Conservation (phyloP, 2,329 filamentous ascomycete species). For the Zasmidium angulare region DNA sequence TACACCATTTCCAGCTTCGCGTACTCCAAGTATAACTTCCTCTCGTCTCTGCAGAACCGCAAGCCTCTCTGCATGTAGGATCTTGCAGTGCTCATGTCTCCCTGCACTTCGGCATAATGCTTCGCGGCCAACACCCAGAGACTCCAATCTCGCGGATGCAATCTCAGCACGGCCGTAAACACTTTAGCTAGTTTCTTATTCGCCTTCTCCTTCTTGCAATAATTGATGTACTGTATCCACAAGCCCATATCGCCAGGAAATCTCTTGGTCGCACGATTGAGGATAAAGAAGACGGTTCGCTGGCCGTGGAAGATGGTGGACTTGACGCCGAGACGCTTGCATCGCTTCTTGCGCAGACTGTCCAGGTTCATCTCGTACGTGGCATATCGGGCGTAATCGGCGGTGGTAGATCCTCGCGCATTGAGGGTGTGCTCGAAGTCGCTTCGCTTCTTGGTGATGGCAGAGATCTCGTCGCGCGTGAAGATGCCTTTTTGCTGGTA, state of each 20-base stretch:
- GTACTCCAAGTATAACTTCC: constrained; percentile 82
- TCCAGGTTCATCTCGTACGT: constrained; percentile 69
- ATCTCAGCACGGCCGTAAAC: constrained; percentile 68
- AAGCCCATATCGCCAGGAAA: constrained; percentile 78
- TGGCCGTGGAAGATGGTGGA: constrained; percentile 68
- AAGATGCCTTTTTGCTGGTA: constrained; percentile 93
- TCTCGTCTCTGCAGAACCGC: constrained; percentile 78
- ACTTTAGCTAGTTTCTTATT: constrained; percentile 61
- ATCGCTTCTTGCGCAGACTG: constrained; percentile 75
- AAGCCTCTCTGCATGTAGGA: constrained; percentile 86
- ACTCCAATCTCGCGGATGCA: constrained; percentile 80
- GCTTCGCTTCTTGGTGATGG: constrained; percentile 85
- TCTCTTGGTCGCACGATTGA: constrained; percentile 80
- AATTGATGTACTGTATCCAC: constrained; percentile 89
- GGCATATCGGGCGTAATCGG: constrained; percentile 82
- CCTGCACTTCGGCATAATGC: constrained; percentile 72
- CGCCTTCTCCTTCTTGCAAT: constrained; percentile 66
- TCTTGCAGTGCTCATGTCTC: constrained; percentile 82
- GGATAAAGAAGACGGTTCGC: constrained; percentile 81
- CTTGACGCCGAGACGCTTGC: constrained; percentile 75
- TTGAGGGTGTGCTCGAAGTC: constrained; percentile 92
- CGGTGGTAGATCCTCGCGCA: constrained; percentile 70
- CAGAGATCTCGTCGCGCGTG: constrained; percentile 81
- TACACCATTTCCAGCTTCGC: constrained; percentile 91
- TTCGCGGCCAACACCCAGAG: constrained; percentile 85